Conservation (phyloP, 176 grass and related monocot genomes). For the Musa acuminata region DNA sequence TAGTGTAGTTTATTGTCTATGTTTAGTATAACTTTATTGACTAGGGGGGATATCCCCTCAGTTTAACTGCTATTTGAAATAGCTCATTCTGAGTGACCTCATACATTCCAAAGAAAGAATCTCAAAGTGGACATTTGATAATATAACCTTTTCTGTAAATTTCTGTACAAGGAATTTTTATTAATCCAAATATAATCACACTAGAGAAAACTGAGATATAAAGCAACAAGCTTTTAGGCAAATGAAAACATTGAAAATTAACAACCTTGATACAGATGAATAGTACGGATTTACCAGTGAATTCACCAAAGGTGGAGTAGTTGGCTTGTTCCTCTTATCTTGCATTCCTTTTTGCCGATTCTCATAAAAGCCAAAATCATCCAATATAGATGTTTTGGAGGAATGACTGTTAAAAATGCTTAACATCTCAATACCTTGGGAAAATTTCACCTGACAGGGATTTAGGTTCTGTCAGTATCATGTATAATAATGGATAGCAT, state of each 20-base stretch:
- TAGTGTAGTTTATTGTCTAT: not conserved
- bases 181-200: too few relatives aligned
- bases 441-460: slow-evolving; percentile 48
- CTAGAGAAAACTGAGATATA: too few relatives aligned
- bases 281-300: slow-evolving; percentile 21
- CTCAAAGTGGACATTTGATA: not conserved
- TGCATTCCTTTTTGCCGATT: slow-evolving; percentile 85
- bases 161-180: too few relatives aligned
- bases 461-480: slow-evolving; percentile 3
- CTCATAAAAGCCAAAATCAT: slow-evolving; percentile 85
- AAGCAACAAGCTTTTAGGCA: too few relatives aligned
- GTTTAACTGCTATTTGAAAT: not conserved
- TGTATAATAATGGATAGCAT: not conserved
- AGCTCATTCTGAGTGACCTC: not conserved
- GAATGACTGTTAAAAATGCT: slow-evolving; percentile 74
- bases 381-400: slow-evolving; percentile 82
- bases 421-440: slow-evolving; percentile 68
- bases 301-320: slow-evolving; percentile 26
- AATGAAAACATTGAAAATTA: not conserved
- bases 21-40: not conserved
- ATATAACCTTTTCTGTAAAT: not conserved
- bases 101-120: not conserved
- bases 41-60: too few relatives aligned
- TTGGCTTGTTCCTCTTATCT: slow-evolving; percentile 56
- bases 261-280: not conserved